Conservation (phyloP, 345 rosid species). For the Lumnitzera littorea region DNA sequence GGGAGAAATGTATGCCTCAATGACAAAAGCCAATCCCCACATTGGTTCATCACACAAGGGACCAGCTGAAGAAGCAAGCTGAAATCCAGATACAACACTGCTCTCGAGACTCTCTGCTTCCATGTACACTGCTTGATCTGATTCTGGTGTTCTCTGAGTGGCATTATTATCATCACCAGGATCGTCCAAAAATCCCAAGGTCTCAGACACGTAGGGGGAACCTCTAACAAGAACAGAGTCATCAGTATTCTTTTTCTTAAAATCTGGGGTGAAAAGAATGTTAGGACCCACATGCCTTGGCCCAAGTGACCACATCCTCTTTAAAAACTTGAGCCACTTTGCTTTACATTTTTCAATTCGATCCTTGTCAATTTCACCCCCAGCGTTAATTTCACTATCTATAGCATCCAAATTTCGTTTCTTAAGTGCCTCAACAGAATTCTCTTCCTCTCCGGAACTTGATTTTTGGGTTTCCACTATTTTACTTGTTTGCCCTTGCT, state of each 20-base stretch:
- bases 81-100: slow-evolving; percentile 79
- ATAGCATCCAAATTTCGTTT: slow-evolving; percentile 47
- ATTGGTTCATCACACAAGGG: slow-evolving; percentile 87
- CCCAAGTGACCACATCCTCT: slow-evolving; percentile 88
- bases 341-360: slow-evolving; percentile 46
- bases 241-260: slow-evolving; percentile 24
- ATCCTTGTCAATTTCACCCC: slow-evolving; percentile 50
- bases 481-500: slow-evolving; percentile 37
- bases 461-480: slow-evolving; percentile 36
- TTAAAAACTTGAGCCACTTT: slow-evolving; percentile 61
- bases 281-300: slow-evolving; percentile 91
- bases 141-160: slow-evolving; percentile 24
- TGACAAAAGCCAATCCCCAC: slow-evolving; percentile 82
- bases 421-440: slow-evolving; percentile 47
- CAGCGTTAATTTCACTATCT: slow-evolving; percentile 38
- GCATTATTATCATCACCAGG: slow-evolving; percentile 12
- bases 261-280: slow-evolving; percentile 73
- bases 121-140: slow-evolving; percentile 23
- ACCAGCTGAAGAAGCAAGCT: slow-evolving; percentile 77
- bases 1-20: slow-evolving; percentile 51
- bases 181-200: slow-evolving; percentile 55
- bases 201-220: slow-evolving; percentile 60
- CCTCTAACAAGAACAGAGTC: slow-evolving; percentile 50
- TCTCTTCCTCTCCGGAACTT: slow-evolving; percentile 28
- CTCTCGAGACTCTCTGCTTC: slow-evolving; percentile 65